Conservation (phyloP, 306 rosid genomes). For the Sindora glabra region DNA sequence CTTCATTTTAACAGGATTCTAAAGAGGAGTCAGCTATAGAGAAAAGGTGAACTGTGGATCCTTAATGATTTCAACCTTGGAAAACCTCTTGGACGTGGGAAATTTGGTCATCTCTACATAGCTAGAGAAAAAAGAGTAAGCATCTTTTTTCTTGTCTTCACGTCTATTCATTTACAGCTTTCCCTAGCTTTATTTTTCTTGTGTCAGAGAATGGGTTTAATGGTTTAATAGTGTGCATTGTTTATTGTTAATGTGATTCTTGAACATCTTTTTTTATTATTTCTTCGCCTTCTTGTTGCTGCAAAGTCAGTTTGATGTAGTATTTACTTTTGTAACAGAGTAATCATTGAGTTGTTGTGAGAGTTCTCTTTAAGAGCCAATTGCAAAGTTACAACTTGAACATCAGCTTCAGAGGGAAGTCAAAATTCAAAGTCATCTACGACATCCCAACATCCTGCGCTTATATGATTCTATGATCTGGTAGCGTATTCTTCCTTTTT, state of each 20-base stretch:
- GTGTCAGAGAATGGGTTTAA: not conserved
- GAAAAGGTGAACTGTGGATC: conserved; percentile 77
- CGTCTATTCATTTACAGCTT: too few species aligned
- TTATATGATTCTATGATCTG: conserved; percentile 96
- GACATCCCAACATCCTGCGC: conserved; percentile 89
- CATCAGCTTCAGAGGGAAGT: conserved; percentile 98
- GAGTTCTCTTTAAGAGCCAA: conserved; percentile 94
- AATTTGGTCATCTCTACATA: conserved; percentile 97
- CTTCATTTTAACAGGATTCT: conserved; percentile 39
- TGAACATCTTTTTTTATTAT: too few species aligned
- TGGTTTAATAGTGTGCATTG: too few species aligned
- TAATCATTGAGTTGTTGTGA: conserved; percentile 84
- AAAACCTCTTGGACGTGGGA: conserved; percentile 94
- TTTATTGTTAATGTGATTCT: not conserved
- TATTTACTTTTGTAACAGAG: conserved; percentile 53
- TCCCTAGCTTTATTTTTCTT: not conserved
- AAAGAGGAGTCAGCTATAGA: conserved; percentile 56
- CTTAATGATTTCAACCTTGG: conserved; percentile 89
- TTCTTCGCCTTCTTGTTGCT: conserved; percentile 3
- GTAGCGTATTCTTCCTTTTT: conserved; percentile 31
- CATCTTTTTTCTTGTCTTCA: too few species aligned
- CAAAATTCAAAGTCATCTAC: conserved; percentile 95
- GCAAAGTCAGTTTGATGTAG: not conserved
- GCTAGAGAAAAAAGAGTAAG: conserved; percentile 93
- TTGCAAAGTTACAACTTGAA: conserved; percentile 96